A percentile compares a stretch with the other conserved stretches of the same genome.
These are phyloP conservation scores for Plasmodium sp. DNA, from an alignment of 169 alveolate genomes.

Conservation along the genomic window DNA sequence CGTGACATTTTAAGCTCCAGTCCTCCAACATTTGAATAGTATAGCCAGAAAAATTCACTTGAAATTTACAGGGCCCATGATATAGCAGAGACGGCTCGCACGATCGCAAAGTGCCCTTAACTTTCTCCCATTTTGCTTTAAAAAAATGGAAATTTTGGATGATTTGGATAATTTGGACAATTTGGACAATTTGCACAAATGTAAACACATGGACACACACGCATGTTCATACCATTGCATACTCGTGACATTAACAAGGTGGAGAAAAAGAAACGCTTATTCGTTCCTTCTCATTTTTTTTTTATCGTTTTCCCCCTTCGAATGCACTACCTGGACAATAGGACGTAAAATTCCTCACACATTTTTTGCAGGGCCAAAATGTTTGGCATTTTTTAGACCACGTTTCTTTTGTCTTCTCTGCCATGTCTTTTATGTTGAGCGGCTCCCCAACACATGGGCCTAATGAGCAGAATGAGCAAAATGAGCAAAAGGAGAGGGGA, in stretches of 20 bases:
- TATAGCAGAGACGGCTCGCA: slow-evolving; percentile 39
- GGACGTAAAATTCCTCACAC: slow-evolving; percentile 79
- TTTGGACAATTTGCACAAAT: not conserved
- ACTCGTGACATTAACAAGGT: not conserved
- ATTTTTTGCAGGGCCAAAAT: slow-evolving; percentile 84
- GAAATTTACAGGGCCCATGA: slow-evolving; percentile 64
- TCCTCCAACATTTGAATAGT: slow-evolving; percentile 57
- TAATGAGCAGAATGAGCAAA: not conserved
- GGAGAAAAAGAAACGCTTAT: not conserved
- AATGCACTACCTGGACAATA: slow-evolving; percentile 80
- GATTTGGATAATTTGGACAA: not conserved
- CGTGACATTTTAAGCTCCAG: slow-evolving; percentile 72
- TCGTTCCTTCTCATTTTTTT: not conserved
- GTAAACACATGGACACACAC: not conserved
- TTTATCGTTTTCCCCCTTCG: not conserved
- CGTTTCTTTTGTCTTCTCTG: slow-evolving; percentile 75
- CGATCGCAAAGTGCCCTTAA: slow-evolving; percentile 43
- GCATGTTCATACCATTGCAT: not conserved
- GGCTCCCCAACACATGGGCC: slow-evolving; percentile 86
- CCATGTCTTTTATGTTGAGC: slow-evolving; percentile 76
- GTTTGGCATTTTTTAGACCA: slow-evolving; percentile 82
- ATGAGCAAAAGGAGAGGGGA: not conserved
- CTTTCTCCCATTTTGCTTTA: slow-evolving; percentile 55
- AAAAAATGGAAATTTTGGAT: not conserved
- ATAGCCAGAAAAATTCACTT: slow-evolving; percentile 52